Conservation (phyloP, 1,139 yeast species). For the Wickerhamomyces sp. region DNA sequence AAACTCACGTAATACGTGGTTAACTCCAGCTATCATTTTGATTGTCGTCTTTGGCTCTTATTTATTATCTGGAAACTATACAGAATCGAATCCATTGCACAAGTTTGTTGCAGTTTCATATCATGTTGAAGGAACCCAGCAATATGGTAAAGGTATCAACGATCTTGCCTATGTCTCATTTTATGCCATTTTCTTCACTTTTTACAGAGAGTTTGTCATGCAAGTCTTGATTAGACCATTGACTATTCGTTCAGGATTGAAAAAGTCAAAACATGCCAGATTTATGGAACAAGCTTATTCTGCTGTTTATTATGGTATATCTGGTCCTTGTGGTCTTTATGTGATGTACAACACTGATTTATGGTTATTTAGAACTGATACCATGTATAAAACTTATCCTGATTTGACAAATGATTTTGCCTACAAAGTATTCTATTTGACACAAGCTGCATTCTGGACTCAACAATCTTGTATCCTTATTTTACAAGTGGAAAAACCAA, state of each 20-base stretch:
- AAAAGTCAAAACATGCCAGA: slow-evolving; percentile 59
- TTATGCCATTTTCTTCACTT: slow-evolving; percentile 84
- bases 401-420: slow-evolving; percentile 68
- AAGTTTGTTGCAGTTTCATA: slow-evolving; percentile 69
- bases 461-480: slow-evolving; percentile 84
- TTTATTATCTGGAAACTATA: slow-evolving; percentile 46
- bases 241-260: slow-evolving; percentile 51
- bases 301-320: slow-evolving; percentile 69
- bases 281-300: slow-evolving; percentile 93
- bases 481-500: slow-evolving; percentile 86
- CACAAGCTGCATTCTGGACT: slow-evolving; percentile 97
- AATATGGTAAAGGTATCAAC: slow-evolving; percentile 79
- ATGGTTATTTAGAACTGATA: slow-evolving; percentile 84
- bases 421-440: slow-evolving; percentile 78
- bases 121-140: slow-evolving; percentile 36
- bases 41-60: slow-evolving; percentile 34
- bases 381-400: slow-evolving; percentile 78
- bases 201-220: slow-evolving; percentile 88
- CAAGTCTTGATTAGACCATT: slow-evolving; percentile 72
- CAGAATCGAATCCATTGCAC: slow-evolving; percentile 56
- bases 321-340: slow-evolving; percentile 86
- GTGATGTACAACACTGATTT: slow-evolving; percentile 80
- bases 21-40: slow-evolving; percentile 56
- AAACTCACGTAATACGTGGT: slow-evolving; percentile 73
- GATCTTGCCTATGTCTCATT: slow-evolving; percentile 78